Evolutionary conservation across 495 filamentous ascomycete species (phyloP).

Genomic region (Penicillium robsamsonii): DNA sequence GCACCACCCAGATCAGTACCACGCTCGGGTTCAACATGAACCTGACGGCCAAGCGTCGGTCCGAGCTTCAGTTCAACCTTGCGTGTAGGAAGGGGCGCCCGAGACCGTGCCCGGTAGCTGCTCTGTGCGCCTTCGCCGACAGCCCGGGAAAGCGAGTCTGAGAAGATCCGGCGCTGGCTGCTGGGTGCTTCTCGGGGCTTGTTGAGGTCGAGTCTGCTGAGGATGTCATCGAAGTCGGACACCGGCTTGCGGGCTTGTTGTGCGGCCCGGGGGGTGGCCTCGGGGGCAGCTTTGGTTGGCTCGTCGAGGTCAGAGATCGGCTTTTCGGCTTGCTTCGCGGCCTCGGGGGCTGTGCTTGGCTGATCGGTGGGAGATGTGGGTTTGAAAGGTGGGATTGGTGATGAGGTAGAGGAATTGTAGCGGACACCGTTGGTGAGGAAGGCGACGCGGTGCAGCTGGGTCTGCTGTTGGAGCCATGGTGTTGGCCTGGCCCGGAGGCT

Average conservation of each 20-base stretch:
- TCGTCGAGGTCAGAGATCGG: not conserved
- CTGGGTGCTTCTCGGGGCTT: conserved; percentile 15
- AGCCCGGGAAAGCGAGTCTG: conserved; percentile 24
- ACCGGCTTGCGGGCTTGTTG: not conserved
- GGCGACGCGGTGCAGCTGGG: conserved; percentile 15
- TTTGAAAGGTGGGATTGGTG: conserved; percentile 1
- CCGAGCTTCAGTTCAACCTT: conserved; percentile 41
- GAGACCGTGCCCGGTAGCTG: not conserved
- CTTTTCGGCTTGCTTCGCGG: conserved; percentile 5
- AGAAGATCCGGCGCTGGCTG: conserved; percentile 12
- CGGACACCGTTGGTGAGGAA: conserved; percentile 22
- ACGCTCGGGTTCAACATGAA: conserved; percentile 36
- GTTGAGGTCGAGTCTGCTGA: conserved; percentile 40
- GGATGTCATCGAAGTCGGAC: conserved; percentile 40
- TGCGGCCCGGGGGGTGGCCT: not conserved
- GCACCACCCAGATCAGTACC: conserved; percentile 35
- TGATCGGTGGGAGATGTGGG: conserved; percentile 11
- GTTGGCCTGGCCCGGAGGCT: conserved; percentile 38
- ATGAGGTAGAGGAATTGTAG: conserved; percentile 27
- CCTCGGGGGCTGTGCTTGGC: conserved; percentile 7
- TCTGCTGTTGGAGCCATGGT: conserved; percentile 26
- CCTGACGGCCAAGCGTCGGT: conserved; percentile 41
- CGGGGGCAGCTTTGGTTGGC: conserved; percentile 7
- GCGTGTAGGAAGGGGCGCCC: conserved; percentile 14
- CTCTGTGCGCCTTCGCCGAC: conserved; percentile 15